Evolutionary conservation across 768 basidiomycete species (phyloP).

Genomic region (Lactarius psammicola): DNA sequence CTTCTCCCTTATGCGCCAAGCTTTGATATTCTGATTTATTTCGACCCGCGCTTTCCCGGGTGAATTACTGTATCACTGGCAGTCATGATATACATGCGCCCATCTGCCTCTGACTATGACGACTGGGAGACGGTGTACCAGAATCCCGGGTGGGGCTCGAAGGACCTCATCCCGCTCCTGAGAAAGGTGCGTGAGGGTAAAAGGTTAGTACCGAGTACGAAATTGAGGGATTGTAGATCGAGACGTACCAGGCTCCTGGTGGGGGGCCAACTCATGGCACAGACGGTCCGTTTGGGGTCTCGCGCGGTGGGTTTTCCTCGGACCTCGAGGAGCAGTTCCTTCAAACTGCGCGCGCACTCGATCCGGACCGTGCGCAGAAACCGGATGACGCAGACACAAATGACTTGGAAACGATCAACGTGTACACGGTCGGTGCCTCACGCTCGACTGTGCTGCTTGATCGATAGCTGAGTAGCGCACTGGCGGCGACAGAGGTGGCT

Average conservation of each 20-base stretch:
- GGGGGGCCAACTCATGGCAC: constrained; percentile 44
- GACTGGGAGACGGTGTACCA: no score
- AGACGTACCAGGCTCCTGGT: constrained; percentile 38
- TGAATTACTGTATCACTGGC: background rate
- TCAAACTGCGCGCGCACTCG: constrained; percentile 30
- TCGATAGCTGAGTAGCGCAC: no score
- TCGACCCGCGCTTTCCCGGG: background rate
- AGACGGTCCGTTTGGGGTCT: constrained; percentile 44
- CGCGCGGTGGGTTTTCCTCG: constrained; percentile 32
- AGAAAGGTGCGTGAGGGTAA: constrained; percentile 45
- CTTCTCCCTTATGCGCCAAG: background rate
- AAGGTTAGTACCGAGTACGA: background rate
- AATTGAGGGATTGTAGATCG: constrained; percentile 33
- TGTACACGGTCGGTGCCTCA: no score
- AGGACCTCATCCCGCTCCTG: constrained; percentile 54
- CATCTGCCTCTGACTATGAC: no score
- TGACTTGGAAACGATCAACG: constrained; percentile 29
- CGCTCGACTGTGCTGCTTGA: no score
- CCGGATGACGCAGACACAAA: constrained; percentile 27
- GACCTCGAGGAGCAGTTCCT: constrained; percentile 33
- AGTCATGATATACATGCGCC: constrained; percentile 55
- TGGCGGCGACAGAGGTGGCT: no score
- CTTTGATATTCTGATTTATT: no score
- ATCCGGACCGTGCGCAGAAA: constrained; percentile 27
- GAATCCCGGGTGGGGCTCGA: no score